Conservation (phyloP, 768 basidiomycete species). For the Boletus speciosus region DNA sequence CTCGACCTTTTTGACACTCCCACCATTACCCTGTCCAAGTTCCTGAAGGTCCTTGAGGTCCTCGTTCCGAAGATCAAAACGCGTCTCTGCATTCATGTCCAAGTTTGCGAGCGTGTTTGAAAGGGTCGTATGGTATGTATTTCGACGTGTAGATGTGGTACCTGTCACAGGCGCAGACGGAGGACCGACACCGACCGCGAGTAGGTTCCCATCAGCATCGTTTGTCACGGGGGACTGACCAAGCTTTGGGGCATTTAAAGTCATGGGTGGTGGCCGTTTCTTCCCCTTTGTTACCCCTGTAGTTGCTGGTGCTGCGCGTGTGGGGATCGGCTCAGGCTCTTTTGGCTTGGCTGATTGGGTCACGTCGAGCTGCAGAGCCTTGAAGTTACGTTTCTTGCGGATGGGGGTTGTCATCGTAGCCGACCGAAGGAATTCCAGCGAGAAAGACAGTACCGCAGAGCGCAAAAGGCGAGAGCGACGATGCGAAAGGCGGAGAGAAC, state of each 20-base stretch:
- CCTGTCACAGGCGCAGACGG: slow-evolving; percentile 53
- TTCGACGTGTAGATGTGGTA: slow-evolving; percentile 53
- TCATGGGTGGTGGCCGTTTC: slow-evolving; percentile 82
- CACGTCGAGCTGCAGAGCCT: slow-evolving; percentile 73
- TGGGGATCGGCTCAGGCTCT: slow-evolving; percentile 42
- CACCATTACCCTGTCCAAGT: slow-evolving; percentile 94
- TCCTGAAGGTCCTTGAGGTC: slow-evolving; percentile 90
- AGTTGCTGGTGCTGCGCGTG: slow-evolving; percentile 43
- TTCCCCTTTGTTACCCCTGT: slow-evolving; percentile 46
- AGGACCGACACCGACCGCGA: slow-evolving; percentile 46
- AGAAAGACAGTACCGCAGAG: slow-evolving; percentile 1
- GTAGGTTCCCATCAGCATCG: slow-evolving; percentile 39
- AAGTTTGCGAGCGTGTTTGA: slow-evolving; percentile 83
- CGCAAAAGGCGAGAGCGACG: slow-evolving; percentile 8
- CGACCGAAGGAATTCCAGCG: slow-evolving; percentile 3
- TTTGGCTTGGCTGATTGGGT: slow-evolving; percentile 39
- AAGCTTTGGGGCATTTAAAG: slow-evolving; percentile 68
- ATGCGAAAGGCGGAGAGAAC: slow-evolving; percentile 19
- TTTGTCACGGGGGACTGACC: slow-evolving; percentile 32
- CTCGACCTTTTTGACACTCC: slow-evolving; percentile 94
- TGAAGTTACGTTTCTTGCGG: slow-evolving; percentile 92
- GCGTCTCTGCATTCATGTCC: slow-evolving; percentile 82
- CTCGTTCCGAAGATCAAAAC: slow-evolving; percentile 80
- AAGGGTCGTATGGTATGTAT: slow-evolving; percentile 75
- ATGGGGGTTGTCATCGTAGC: slow-evolving; percentile 52